Evolutionary conservation across 106 monocot genomes (phyloP).

Genomic region (Dioscorea alata): DNA sequence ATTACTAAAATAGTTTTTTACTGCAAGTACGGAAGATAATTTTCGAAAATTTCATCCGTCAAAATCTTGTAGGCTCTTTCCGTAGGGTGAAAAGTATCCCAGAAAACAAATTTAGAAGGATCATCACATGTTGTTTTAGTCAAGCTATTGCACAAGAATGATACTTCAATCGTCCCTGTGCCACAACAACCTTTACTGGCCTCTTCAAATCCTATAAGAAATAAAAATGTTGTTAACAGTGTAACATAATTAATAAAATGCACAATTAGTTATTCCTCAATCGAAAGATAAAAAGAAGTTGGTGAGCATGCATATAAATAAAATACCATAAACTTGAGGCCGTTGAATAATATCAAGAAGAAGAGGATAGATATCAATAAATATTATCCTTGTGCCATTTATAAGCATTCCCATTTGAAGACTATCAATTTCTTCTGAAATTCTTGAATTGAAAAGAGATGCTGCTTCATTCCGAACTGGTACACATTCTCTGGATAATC

Average conservation of each 20-base stretch:
- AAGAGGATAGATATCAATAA: not conserved
- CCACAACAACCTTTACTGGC: too few relatives aligned
- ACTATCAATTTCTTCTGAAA: not conserved
- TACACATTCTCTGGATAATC: not conserved
- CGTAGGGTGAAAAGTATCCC: constrained; percentile 10
- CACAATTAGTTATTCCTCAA: too few relatives aligned
- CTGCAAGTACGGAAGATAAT: too few relatives aligned
- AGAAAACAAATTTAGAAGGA: constrained; percentile 9
- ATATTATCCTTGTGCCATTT: not conserved
- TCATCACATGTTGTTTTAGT: not conserved
- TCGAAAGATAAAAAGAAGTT: too few relatives aligned
- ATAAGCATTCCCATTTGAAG: not conserved
- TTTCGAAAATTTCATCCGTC: too few relatives aligned
- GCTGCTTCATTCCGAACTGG: not conserved
- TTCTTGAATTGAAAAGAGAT: not conserved
- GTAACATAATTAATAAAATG: too few relatives aligned
- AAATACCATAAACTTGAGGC: constrained; percentile 2
- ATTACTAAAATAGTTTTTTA: too few relatives aligned
- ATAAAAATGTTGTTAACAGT: too few relatives aligned
- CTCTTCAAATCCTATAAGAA: not conserved
- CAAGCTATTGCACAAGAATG: too few relatives aligned
- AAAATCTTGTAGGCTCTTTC: not conserved
- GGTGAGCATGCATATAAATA: not conserved
- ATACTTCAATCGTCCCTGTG: too few relatives aligned
- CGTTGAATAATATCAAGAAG: constrained; percentile 4